Evolutionary conservation across 169 alveolate species (phyloP).

Genomic region (Plasmodium gaboni): DNA sequence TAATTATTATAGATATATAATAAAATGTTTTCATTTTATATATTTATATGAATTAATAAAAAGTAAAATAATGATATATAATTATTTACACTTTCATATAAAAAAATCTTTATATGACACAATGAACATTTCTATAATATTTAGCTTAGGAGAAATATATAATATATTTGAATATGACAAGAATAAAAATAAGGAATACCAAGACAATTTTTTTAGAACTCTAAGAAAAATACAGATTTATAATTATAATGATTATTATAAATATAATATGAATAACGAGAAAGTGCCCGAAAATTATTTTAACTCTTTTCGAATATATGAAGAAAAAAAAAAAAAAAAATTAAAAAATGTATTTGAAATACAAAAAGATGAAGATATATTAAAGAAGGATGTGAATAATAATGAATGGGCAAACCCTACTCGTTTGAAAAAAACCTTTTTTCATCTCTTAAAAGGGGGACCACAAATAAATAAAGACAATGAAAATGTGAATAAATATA

Average conservation of each 20-base stretch:
- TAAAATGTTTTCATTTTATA: slow-evolving; percentile 22
- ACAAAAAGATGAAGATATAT: not conserved
- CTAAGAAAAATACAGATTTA: not conserved
- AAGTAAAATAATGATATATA: slow-evolving; percentile 25
- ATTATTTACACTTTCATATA: slow-evolving; percentile 25
- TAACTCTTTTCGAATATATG: not conserved
- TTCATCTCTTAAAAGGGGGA: not conserved
- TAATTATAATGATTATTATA: not conserved
- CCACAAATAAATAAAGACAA: not conserved
- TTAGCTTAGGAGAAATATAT: slow-evolving; percentile 57
- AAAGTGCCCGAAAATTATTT: not conserved
- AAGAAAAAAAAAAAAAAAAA: not conserved
- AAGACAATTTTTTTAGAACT: slow-evolving; percentile 16
- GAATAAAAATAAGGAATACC: slow-evolving; percentile 18
- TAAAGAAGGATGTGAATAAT: not conserved
- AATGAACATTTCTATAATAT: slow-evolving; percentile 28
- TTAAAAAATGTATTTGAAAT: not conserved
- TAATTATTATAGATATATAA: slow-evolving; percentile 2
- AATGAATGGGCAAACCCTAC: not conserved
- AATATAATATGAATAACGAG: not conserved
- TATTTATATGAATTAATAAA: slow-evolving; percentile 38
- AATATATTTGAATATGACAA: slow-evolving; percentile 23
- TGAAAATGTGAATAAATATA: not conserved
- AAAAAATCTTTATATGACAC: slow-evolving; percentile 20
- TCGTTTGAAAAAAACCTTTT: not conserved